These are phyloP conservation scores for Umbelopsis vinacea DNA, from an alignment of 192 early-diverging fungal species.

Conservation along the genomic window DNA sequence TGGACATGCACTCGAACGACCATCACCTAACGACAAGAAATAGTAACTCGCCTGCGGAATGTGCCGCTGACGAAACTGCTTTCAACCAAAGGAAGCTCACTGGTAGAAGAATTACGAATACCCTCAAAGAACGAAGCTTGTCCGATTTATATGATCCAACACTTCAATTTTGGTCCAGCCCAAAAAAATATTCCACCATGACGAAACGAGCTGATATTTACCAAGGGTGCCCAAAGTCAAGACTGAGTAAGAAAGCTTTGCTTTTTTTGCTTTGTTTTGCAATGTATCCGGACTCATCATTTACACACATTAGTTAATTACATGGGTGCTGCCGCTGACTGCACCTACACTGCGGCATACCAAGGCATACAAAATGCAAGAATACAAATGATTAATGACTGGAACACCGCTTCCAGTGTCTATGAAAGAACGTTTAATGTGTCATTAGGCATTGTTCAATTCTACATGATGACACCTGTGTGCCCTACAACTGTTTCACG, in stretches of 20 bases:
- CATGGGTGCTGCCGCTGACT: conserved; percentile 64
- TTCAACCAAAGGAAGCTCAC: conserved; percentile 18
- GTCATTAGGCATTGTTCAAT: conserved; percentile 76
- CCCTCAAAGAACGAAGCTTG: conserved; percentile 8
- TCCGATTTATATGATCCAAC: conserved; percentile 13
- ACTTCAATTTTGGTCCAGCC: background rate
- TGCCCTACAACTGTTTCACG: conserved; percentile 55
- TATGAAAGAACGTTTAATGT: conserved; percentile 91
- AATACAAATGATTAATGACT: conserved; percentile 79
- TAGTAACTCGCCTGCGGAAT: background rate
- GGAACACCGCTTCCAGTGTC: conserved; percentile 81
- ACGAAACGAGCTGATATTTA: conserved; percentile 26
- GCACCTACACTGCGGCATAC: conserved; percentile 65
- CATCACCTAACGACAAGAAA: background rate
- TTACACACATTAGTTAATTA: conserved; percentile 6
- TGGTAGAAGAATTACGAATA: background rate
- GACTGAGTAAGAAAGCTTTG: background rate
- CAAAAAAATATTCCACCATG: conserved; percentile 24
- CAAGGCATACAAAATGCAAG: conserved; percentile 59
- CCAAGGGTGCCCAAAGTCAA: background rate
- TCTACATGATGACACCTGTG: conserved; percentile 67
- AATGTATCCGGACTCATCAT: background rate
- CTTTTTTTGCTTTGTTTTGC: background rate
- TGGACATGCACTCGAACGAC: conserved; percentile 24
- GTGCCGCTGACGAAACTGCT: conserved; percentile 24